Percentiles rank a stretch among this genome's conserved stretches.
phyloP scores from a whole-genome alignment of 1,284 basidiomycete species.

The Trametes versicolor region DNA sequence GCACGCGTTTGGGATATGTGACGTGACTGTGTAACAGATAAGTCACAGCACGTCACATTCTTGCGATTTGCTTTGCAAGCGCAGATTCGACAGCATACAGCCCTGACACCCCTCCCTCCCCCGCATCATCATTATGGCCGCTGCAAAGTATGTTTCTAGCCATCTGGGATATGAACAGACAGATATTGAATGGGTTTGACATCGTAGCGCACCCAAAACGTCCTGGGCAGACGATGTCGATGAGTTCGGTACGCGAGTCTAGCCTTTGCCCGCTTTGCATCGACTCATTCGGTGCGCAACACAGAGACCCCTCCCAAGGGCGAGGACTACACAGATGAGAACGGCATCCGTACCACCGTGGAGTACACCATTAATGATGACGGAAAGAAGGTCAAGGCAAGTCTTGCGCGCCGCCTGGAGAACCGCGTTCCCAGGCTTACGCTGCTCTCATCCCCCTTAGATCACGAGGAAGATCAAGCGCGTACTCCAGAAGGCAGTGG shows the following conservation, averaged over 20 bases:
- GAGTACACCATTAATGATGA: constrained; percentile 92
- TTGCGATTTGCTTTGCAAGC: constrained; percentile 30
- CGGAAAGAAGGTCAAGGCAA: constrained; percentile 94
- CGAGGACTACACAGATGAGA: constrained; percentile 83
- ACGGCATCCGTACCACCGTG: constrained; percentile 88
- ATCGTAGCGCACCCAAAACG: constrained; percentile 58
- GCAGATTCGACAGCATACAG: constrained; percentile 1
- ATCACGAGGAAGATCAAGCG: constrained; percentile 90
- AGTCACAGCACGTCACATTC: constrained; percentile 10
- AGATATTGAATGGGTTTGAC: neutral
- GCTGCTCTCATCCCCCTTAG: constrained; percentile 49
- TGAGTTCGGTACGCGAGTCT: constrained; percentile 62
- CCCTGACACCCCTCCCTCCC: constrained; percentile 3
- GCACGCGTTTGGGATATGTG: too few species aligned
- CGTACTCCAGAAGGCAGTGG: constrained; percentile 90
- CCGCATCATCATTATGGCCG: constrained; percentile 28
- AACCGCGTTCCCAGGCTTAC: neutral
- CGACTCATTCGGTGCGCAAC: neutral
- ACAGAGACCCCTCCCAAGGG: constrained; percentile 52
- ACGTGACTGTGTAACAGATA: neutral
- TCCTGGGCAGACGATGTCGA: constrained; percentile 89
- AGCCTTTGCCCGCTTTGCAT: neutral
- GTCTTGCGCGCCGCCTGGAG: constrained; percentile 27
- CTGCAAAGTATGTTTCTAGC: constrained; percentile 23
- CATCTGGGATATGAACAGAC: neutral